phyloP scores from a whole-genome alignment of 495 filamentous ascomycete genomes.

The Monascus purpureus region DNA sequence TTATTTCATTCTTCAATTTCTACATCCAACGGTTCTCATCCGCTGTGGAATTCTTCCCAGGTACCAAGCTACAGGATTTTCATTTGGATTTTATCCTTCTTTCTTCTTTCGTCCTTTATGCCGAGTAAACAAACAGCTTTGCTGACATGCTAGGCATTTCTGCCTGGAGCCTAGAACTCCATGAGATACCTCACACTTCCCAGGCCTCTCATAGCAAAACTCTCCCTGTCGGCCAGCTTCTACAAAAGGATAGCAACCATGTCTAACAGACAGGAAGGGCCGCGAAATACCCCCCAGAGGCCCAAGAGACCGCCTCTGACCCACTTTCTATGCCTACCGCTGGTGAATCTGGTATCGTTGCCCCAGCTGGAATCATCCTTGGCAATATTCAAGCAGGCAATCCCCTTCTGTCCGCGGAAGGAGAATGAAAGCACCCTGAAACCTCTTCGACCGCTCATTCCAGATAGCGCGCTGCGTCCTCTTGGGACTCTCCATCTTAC shows the following conservation, averaged over 20 bases:
- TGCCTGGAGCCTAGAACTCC: too few relatives aligned
- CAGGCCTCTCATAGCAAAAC: too few relatives aligned
- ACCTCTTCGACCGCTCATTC: slow-evolving; percentile 20
- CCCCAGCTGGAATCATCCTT: slow-evolving; percentile 49
- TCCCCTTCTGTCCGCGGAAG: slow-evolving; percentile 18
- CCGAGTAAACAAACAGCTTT: too few relatives aligned
- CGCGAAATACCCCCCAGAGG: not conserved
- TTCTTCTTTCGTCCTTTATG: too few relatives aligned
- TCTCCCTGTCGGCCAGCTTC: too few relatives aligned
- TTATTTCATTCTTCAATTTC: too few relatives aligned
- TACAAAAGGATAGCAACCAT: not conserved
- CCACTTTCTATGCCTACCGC: slow-evolving; percentile 79
- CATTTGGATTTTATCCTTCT: too few relatives aligned
- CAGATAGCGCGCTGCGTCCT: slow-evolving; percentile 55
- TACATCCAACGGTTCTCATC: too few relatives aligned
- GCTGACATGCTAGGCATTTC: too few relatives aligned
- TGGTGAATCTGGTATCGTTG: slow-evolving; percentile 47
- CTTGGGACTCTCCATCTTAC: slow-evolving; percentile 75
- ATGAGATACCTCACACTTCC: too few relatives aligned
- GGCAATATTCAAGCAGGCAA: slow-evolving; percentile 42
- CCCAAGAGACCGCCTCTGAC: slow-evolving; percentile 43
- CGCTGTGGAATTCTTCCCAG: too few relatives aligned
- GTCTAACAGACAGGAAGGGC: not conserved
- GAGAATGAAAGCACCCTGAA: not conserved
- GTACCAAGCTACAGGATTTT: too few relatives aligned